Percentiles rank a stretch among this genome's conserved stretches.
Evolutionary conservation across 345 rosid genomes (phyloP).

Genomic region (Syzygium aqueum): DNA sequence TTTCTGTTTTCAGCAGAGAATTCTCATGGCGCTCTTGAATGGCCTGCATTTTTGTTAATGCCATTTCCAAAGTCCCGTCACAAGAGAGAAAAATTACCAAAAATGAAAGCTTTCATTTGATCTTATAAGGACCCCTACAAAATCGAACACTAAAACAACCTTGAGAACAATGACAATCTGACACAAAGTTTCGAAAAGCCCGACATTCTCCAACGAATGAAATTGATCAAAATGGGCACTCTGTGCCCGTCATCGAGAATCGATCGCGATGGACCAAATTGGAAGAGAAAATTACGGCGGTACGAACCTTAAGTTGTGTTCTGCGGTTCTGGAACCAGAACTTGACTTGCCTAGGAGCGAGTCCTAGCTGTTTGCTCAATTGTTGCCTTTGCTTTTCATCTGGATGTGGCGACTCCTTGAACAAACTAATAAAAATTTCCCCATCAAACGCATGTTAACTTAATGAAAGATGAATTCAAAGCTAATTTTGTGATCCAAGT

Average conservation of each 20-base stretch:
- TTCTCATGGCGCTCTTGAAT: conserved; percentile 97
- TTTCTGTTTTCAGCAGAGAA: conserved; percentile 66
- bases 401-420: conserved; percentile 97
- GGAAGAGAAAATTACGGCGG: neutral
- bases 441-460: neutral
- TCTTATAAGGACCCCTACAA: neutral
- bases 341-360: conserved; percentile 95
- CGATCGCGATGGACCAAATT: neutral
- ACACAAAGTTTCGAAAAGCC: neutral
- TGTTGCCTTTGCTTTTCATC: conserved; percentile 98
- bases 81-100: neutral
- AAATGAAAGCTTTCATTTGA: neutral
- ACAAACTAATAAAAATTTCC: conserved; percentile 37
- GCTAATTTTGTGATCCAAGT: neutral
- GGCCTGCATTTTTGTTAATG: conserved; percentile 30
- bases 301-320: conserved; percentile 80
- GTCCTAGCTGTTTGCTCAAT: conserved; percentile 84
- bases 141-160: neutral
- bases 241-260: neutral
- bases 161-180: neutral
- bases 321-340: conserved; percentile 99
- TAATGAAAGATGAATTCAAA: neutral
- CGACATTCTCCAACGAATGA: neutral
- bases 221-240: neutral
- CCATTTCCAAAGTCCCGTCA: neutral